A percentile compares a stretch with the other conserved stretches of the same genome.
Evolutionary conservation across 106 monocot genomes (phyloP).

Genomic region (Posidonia australis): DNA sequence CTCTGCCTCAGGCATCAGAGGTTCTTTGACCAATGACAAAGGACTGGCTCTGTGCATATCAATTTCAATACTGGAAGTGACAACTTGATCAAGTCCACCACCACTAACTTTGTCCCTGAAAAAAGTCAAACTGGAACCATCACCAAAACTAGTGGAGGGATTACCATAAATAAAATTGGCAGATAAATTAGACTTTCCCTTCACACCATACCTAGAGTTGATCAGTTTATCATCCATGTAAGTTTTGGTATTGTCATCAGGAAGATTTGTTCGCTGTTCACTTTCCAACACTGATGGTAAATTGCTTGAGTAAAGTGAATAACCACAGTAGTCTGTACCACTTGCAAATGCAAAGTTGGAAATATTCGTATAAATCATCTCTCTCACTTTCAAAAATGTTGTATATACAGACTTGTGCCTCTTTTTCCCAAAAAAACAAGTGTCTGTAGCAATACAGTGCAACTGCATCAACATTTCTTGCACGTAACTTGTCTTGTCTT

Average conservation of each 20-base stretch:
- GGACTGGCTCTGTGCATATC: neutral
- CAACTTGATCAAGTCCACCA: neutral
- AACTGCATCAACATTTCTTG: conserved; percentile 2
- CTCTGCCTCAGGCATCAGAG: neutral
- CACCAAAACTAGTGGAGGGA: neutral
- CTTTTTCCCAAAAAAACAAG: neutral
- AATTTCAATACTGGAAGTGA: neutral
- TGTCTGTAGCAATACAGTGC: neutral
- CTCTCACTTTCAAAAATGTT: neutral
- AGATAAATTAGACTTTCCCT: neutral
- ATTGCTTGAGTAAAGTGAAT: neutral
- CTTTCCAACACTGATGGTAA: neutral
- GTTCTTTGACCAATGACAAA: neutral
- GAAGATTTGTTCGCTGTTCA: neutral
- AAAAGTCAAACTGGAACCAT: neutral
- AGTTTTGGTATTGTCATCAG: neutral
- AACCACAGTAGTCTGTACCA: neutral
- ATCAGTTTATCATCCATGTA: neutral
- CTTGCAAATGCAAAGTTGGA: neutral
- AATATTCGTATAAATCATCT: neutral
- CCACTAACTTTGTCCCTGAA: neutral
- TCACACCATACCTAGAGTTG: neutral
- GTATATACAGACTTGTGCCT: neutral
- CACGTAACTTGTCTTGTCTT: neutral
- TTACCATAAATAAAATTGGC: neutral